phyloP scores from a whole-genome alignment of 1,284 basidiomycete genomes.

The Ceratobasidium sp. region DNA sequence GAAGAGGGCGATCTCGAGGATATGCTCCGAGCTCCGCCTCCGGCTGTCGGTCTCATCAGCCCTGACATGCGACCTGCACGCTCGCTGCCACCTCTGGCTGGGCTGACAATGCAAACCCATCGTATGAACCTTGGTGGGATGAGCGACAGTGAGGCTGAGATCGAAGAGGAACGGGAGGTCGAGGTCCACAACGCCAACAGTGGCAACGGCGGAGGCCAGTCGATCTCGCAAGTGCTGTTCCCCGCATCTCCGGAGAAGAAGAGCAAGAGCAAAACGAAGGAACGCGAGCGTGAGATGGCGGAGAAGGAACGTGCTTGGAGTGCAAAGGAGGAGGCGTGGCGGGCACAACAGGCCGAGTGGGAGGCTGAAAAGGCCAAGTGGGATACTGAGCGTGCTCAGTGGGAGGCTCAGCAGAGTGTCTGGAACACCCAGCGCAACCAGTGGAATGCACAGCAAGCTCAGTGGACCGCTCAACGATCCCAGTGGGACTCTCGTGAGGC shows the following conservation, averaged over 20 bases:
- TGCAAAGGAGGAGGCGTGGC: constrained; percentile 30
- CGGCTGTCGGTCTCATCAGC: constrained; percentile 22
- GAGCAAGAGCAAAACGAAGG: constrained; percentile 2
- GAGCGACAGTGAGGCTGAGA: constrained; percentile 34
- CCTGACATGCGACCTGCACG: constrained; percentile 36
- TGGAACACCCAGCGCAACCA: constrained; percentile 17
- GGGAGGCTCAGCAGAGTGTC: constrained; percentile 22
- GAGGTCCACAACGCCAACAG: constrained; percentile 2
- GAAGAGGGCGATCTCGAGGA: constrained; percentile 31
- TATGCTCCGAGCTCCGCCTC: constrained; percentile 33
- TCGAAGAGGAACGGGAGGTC: constrained; percentile 16
- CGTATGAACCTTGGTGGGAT: constrained; percentile 35
- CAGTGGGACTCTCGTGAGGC: constrained; percentile 18
- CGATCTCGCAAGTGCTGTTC: constrained; percentile 32
- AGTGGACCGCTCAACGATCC: constrained; percentile 16
- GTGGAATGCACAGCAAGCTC: constrained; percentile 27
- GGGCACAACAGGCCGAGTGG: constrained; percentile 16
- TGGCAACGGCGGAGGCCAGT: constrained; percentile 2
- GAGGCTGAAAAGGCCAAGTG: constrained; percentile 16
- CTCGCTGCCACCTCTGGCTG: constrained; percentile 4
- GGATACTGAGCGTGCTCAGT: constrained; percentile 15
- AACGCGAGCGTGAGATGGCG: constrained; percentile 19
- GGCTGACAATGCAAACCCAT: not conserved
- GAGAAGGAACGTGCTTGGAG: constrained; percentile 26
- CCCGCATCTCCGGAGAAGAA: constrained; percentile 17